These are phyloP conservation scores for Eucalyptus victrix DNA, from an alignment of 345 rosid genomes.

Conservation along the genomic window DNA sequence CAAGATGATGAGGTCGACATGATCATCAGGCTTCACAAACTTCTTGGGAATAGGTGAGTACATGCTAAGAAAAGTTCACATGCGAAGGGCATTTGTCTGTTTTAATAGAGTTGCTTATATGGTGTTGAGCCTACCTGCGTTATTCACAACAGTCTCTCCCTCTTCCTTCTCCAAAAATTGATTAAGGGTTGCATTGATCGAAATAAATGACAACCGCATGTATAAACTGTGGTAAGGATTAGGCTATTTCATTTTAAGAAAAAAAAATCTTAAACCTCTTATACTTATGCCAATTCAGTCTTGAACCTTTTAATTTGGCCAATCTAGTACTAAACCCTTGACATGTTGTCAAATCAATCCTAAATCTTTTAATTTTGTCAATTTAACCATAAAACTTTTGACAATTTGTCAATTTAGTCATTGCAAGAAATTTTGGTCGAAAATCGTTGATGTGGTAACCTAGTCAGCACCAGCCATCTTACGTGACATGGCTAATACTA, in stretches of 20 bases:
- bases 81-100: background rate
- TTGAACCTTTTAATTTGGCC: too few species aligned
- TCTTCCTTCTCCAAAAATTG: background rate
- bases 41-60: conserved; percentile 7
- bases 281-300: too few species aligned
- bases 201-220: background rate
- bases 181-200: background rate
- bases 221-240: background rate
- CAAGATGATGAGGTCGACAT: conserved; percentile 5
- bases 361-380: too few species aligned
- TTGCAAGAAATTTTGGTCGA: accelerated
- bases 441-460: too few species aligned
- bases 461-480: accelerated
- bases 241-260: background rate
- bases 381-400: too few species aligned
- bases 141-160: background rate
- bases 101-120: background rate
- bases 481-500: accelerated
- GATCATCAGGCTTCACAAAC: background rate
- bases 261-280: too few species aligned
- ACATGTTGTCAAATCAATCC: accelerated
- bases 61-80: background rate
- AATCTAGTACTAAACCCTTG: too few species aligned
- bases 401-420: too few species aligned
- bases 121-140: background rate